Base-by-base conservation (phyloP, 2,329 filamentous ascomycete genomes). In the Colletotrichum lini region DNA sequence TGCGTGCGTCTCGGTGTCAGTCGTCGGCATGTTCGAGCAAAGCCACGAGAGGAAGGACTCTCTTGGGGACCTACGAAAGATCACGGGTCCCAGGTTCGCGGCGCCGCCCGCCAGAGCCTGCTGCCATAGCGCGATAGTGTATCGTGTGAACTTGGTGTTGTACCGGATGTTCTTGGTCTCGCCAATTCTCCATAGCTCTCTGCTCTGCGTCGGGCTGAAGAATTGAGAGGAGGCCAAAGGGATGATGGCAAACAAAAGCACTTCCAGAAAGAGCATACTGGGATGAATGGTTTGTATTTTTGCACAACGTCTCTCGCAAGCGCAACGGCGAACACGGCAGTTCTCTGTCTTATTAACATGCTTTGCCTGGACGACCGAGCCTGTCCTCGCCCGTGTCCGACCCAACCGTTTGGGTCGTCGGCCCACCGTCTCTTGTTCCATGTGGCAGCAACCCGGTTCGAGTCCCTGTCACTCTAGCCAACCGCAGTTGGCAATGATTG, bases 61-160 rank as follows among this genome's bases (percentile, higher is more conserved):
- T 12, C 18, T 6, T 16, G 15, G 16, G 8, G 8, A 59, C 68
- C 49, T 59, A 73, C 74, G 49, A 13, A 61, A 40, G 3, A 70
- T 45, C 1, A 76, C 50, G 6, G 72, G 67, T 0, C 75, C 75
- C 7, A 65, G n/a, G 0, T 16, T 64, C 13, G 75, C 76, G 1
- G 72, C 35, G 12, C 30, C 35, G n/a, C 52, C 58, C 1, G 47
- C 47, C 2, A 56, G 26, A 23, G 50, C 64, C 45, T 78, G 67
- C 16, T 79, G 77, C 73, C 74, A 78, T 8, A 78, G n/a, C 9
- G 73, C 73, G 61, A 79, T 77, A 16, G 72, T 73, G 69, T 78
- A 78, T 38, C 72, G 70, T 8, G 52, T 68, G 52, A 74, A 74
- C 2, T 58, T 70, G 1, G 75, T 78, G 16, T 74, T 76, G 59